Evolutionary conservation across 441 rosid genomes (phyloP).

Genomic region (Bruguiera hainesii): DNA sequence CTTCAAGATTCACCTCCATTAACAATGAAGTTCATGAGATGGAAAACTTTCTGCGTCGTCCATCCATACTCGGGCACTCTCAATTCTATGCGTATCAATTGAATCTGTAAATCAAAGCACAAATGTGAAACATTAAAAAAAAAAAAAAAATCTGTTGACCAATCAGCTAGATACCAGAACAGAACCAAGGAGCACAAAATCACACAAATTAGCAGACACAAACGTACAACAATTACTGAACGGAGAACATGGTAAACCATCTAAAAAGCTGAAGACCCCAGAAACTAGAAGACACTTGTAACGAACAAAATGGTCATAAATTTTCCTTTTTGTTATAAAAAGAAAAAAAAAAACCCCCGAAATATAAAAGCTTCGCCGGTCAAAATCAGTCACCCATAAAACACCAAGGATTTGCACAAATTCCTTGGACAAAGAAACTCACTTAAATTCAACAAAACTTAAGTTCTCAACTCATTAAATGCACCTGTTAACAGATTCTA

Average conservation of each 20-base stretch:
- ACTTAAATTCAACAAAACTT: background rate
- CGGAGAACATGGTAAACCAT: too few species aligned
- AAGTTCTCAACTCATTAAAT: background rate
- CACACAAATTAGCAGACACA: background rate
- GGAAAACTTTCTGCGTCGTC: constrained; percentile 93
- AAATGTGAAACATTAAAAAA: background rate
- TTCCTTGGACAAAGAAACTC: background rate
- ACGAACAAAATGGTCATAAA: too few species aligned
- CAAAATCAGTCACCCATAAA: too few species aligned
- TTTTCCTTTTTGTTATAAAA: too few species aligned
- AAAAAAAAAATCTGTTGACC: background rate
- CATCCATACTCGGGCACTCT: constrained; percentile 97
- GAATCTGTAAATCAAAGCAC: constrained; percentile 47
- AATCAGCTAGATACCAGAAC: constrained; percentile 1
- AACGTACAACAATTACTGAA: background rate
- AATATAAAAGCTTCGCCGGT: too few species aligned
- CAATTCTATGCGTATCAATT: constrained; percentile 71
- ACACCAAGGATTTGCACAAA: too few species aligned
- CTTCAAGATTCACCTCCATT: constrained; percentile 63
- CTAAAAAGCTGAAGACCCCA: too few species aligned
- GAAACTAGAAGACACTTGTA: too few species aligned
- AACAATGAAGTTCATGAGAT: constrained; percentile 91
- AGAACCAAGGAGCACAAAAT: background rate
- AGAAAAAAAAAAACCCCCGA: too few species aligned
- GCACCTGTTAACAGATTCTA: background rate